Evolutionary conservation across 202 grass and related monocot species (phyloP).

Genomic region (Schoenoplectus tabernaemontani): DNA sequence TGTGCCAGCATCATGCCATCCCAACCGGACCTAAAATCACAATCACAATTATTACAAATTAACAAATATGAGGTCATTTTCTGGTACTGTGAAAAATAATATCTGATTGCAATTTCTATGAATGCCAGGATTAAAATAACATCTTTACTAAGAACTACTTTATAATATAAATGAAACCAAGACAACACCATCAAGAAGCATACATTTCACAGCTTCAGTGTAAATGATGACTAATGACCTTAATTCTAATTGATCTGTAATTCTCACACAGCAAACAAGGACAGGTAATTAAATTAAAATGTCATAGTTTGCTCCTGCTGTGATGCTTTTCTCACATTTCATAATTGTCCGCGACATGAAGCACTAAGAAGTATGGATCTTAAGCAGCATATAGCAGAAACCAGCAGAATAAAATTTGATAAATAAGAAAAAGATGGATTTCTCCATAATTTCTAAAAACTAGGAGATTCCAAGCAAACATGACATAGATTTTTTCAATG

Average conservation of each 20-base stretch:
- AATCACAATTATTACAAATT: neutral
- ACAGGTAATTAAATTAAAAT: neutral
- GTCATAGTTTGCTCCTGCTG: neutral
- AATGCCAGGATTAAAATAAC: neutral
- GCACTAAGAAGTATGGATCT: too few relatives aligned
- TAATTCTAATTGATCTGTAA: neutral
- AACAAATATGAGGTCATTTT: neutral
- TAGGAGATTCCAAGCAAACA: neutral
- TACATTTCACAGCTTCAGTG: too few relatives aligned
- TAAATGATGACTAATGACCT: neutral
- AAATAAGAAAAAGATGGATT: too few relatives aligned
- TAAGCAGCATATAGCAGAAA: too few relatives aligned
- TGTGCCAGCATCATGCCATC: conserved; percentile 97
- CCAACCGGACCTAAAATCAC: conserved; percentile 63
- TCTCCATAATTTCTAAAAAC: neutral
- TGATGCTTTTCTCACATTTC: neutral
- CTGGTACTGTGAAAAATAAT: neutral
- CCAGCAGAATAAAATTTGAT: too few relatives aligned
- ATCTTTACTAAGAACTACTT: neutral
- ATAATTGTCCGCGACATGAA: neutral
- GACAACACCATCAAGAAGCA: neutral
- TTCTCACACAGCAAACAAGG: neutral
- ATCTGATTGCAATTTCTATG: neutral
- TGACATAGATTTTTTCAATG: neutral
- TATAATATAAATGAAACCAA: neutral